These are phyloP conservation scores for Aspergillus candidus DNA, from an alignment of 2,329 filamentous ascomycete species.

Conservation along the genomic window DNA sequence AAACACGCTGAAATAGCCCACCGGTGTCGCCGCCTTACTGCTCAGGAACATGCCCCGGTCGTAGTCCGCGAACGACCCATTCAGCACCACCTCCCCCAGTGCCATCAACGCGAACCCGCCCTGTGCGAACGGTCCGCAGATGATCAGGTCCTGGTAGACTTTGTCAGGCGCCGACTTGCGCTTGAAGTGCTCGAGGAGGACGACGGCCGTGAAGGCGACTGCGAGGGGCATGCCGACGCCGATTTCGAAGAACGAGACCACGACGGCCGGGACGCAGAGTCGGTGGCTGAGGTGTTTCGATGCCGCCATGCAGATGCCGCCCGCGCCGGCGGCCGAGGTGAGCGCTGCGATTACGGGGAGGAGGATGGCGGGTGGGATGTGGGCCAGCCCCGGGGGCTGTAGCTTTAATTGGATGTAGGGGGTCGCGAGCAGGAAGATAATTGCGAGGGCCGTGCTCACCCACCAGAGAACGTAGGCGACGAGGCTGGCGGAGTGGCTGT, in stretches of 20 bases:
- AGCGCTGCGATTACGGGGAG: conserved; percentile 38
- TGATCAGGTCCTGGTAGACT: conserved; percentile 37
- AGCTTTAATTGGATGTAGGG: conserved; percentile 34
- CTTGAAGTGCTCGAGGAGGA: conserved; percentile 29
- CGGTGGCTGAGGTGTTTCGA: conserved; percentile 20
- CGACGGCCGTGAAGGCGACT: conserved; percentile 27
- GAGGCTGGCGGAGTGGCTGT: conserved; percentile 19
- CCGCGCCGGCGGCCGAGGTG: conserved; percentile 35
- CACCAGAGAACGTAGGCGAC: conserved; percentile 39
- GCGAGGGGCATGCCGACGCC: conserved; percentile 31
- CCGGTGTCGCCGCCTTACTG: conserved; percentile 22
- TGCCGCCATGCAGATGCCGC: conserved; percentile 26
- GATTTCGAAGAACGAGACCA: conserved; percentile 38
- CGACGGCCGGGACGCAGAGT: conserved; percentile 34
- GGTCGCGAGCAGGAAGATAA: conserved; percentile 27
- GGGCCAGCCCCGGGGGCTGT: conserved; percentile 30
- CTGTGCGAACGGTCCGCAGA: conserved; percentile 38
- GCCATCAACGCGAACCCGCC: conserved; percentile 36
- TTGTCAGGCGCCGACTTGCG: conserved; percentile 14
- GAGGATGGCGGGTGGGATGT: conserved; percentile 29
- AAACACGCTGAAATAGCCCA: conserved; percentile 33
- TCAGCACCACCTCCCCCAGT: conserved; percentile 29
- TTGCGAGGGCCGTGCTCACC: conserved; percentile 30
- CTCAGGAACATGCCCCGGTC: conserved; percentile 30
- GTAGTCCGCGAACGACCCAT: conserved; percentile 29